phyloP scores from a whole-genome alignment of 192 early-diverging fungal genomes.

The Cetraspora pellucida region DNA sequence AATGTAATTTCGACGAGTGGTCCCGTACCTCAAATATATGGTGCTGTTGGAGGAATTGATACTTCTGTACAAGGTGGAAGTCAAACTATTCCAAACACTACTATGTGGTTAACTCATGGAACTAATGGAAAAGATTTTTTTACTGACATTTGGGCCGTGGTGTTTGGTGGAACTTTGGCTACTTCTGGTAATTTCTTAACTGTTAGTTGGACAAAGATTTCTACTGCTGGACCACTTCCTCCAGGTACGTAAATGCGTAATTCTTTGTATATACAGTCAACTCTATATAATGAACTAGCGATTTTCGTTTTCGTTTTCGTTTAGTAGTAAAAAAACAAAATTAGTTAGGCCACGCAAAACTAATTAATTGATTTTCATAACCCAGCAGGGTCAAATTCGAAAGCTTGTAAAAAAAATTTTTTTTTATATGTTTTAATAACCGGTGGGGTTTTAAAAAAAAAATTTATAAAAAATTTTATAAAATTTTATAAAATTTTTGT shows the following conservation, averaged over 20 bases:
- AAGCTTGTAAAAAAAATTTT: too few relatives aligned
- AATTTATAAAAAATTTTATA: too few relatives aligned
- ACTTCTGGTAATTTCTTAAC: not conserved
- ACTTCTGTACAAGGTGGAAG: not conserved
- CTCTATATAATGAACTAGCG: too few relatives aligned
- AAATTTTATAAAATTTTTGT: too few relatives aligned
- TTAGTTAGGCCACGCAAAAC: too few relatives aligned
- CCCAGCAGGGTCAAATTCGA: too few relatives aligned
- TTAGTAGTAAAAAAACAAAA: too few relatives aligned
- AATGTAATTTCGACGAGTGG: not conserved
- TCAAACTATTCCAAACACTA: not conserved
- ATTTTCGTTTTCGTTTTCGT: too few relatives aligned
- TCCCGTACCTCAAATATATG: constrained; percentile 4
- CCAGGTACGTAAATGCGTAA: not conserved
- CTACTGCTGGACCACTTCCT: not conserved
- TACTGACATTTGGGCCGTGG: constrained; percentile 6
- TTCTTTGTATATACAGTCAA: too few relatives aligned
- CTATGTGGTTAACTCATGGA: constrained; percentile 20
- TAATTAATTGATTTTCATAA: too few relatives aligned
- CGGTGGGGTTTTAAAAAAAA: too few relatives aligned
- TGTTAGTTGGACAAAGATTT: not conserved
- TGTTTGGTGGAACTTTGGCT: not conserved
- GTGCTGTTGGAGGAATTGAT: constrained; percentile 23
- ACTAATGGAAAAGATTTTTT: constrained; percentile 1
- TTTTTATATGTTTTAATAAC: too few relatives aligned